Base-by-base conservation (phyloP, 805 yeast species). In the Cephaloascus albidus region DNA sequence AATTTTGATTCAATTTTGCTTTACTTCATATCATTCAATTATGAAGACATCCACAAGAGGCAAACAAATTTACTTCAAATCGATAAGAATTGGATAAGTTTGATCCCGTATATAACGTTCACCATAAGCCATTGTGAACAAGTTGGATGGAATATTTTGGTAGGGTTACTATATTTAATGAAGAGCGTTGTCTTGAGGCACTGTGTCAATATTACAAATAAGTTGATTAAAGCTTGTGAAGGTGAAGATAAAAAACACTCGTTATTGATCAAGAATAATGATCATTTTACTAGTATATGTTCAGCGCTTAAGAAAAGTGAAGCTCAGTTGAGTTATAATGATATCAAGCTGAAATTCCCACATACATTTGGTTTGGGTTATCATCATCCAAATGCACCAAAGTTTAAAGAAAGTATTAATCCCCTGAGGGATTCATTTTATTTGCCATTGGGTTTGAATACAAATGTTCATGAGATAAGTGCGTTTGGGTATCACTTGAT, bases 1-100 rank as follows among this genome's bases (percentile, higher is more conserved):
- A 53, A 57, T 10, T 45, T 67, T 40, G 74, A 68, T 45, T 52
- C 70, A 5, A 40, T 68, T 15, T 44, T 68, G 34, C 54, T 63
- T 36, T 58, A 61, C 39, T 53, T 61, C 39, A 50, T 62, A 3
- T 63, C 58, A 3, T 60, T 63, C 42, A 63, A 60, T 43, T 61
- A 54, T 40, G 68, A 61, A 37, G 70, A 65, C 36, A 45, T 61
- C 10, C 56, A 56, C 28, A 58, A 58, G 26, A 40, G 43, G 19
- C 40, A 53, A 35, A 45, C 46, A 19, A 48, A 49, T 20, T 45
- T 47, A 10, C 41, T 45, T 5, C 56, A 53, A 10, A 51, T 49
- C 16, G 52, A 53, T 33, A 47, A 57, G n/a, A 51, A 57, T 15
- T 64, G 70, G 70, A 41, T 45, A n/a, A 50, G 61, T 4, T 45